Base-by-base conservation (phyloP, 306 rosid species). In the Acacia melanoxylon region DNA sequence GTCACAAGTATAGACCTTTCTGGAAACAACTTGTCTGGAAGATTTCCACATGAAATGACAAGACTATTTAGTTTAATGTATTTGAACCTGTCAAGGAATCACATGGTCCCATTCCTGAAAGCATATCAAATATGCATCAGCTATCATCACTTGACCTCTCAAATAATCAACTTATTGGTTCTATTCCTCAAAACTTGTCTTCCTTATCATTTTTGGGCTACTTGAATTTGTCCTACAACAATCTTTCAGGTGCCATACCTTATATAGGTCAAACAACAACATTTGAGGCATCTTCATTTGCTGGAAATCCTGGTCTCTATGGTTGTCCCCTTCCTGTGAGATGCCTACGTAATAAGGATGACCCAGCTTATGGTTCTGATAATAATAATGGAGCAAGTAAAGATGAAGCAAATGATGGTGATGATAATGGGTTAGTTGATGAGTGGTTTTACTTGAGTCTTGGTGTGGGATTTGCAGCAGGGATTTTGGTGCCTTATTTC, bases 381-480 rank as follows among this genome's bases (percentile, higher is more conserved):
- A 63, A 79, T 13, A 54, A 78, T 24, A 35, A 35, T 35, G 40
- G 40, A 35, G 40, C 5, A 1, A 22, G 37, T 42, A 22, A 8
- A 73, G 75, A 59, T 3, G 65, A 54, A 35, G 46, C 5, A 11
- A 56, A 56, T 56, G 63, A 56, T 56, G 8, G 41, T 40, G 84
- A 69, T 33, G 56, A 13, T 49, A 12, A 13, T 46, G 61, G 25
- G n/a, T 17, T 86, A 15, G 29, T 82, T 61, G 89, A 86, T 46
- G 70, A 77, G 2, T 83, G 88, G 89, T 90, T 90, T 83, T 88
- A 85, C 83, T 45, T 85, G 75, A 83, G 89, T 66, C 81, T 85
- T 83, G 93, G 91, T 56, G 67, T 88, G 85, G 93, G 90, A 41
- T 85, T 85, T 81, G 86, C 88, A 61, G 76, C 81, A 20, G 89